phyloP scores from a whole-genome alignment of 2,329 filamentous ascomycete genomes.

The Nemania diffusa region DNA sequence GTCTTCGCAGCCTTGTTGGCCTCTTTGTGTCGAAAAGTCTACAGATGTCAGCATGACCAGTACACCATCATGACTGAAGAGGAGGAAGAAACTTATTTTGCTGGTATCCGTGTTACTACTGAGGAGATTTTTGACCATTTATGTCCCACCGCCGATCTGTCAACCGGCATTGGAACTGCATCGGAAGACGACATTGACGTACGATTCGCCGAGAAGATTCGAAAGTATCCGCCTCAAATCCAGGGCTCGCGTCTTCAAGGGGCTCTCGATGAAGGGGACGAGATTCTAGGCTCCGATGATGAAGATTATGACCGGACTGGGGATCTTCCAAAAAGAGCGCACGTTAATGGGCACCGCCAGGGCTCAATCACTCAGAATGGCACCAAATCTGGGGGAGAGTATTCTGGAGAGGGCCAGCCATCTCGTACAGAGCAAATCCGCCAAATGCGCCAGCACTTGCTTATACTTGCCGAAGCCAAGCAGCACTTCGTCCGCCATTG shows the following conservation, averaged over 20 bases:
- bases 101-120: conserved; percentile 59
- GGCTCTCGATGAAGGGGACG: conserved; percentile 45
- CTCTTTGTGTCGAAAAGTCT: conserved; percentile 74
- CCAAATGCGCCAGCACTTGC: conserved; percentile 77
- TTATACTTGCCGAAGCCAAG: conserved; percentile 75
- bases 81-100: conserved; percentile 50
- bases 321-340: conserved; percentile 35
- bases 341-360: conserved; percentile 45
- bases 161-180: conserved; percentile 67
- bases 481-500: conserved; percentile 75
- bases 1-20: conserved; percentile 81
- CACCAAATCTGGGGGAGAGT: conserved; percentile 48
- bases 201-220: conserved; percentile 61
- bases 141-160: conserved; percentile 63
- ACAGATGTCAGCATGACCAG: conserved; percentile 71
- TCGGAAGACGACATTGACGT: conserved; percentile 54
- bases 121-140: conserved; percentile 67
- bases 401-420: conserved; percentile 59
- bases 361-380: conserved; percentile 40
- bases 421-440: conserved; percentile 60
- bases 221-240: conserved; percentile 49
- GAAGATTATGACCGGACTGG: conserved; percentile 51
- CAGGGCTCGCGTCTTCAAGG: conserved; percentile 41
- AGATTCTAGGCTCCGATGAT: conserved; percentile 50
- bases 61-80: conserved; percentile 59